Conservation (phyloP, 495 filamentous ascomycete species). For the Wilcoxina mikolae region DNA sequence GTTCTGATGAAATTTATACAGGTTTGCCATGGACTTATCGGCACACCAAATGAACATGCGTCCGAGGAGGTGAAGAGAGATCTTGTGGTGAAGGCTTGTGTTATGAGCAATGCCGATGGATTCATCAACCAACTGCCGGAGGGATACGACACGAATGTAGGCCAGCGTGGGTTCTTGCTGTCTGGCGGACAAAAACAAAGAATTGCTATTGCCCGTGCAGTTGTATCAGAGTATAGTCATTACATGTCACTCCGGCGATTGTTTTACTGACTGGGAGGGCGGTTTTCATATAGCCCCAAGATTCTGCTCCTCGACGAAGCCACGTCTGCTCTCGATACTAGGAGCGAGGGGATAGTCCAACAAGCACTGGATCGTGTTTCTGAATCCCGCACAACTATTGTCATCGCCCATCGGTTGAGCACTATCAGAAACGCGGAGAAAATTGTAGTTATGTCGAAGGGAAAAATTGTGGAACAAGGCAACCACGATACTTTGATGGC, state of each 20-base stretch:
- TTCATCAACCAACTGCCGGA: slow-evolving; percentile 46
- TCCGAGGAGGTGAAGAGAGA: slow-evolving; percentile 36
- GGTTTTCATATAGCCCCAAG: slow-evolving; percentile 46
- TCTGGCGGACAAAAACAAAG: slow-evolving; percentile 5
- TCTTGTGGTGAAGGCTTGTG: slow-evolving; percentile 47
- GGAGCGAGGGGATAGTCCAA: background rate
- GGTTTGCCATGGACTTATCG: slow-evolving; percentile 34
- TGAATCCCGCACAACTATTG: slow-evolving; percentile 46
- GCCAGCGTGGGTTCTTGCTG: slow-evolving; percentile 29
- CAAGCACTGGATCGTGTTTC: background rate
- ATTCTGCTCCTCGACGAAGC: slow-evolving; percentile 77
- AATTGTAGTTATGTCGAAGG: slow-evolving; percentile 39
- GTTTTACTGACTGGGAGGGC: background rate
- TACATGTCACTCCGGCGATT: background rate
- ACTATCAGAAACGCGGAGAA: background rate
- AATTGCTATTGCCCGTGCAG: background rate
- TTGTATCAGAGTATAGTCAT: background rate
- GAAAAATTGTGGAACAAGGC: slow-evolving; percentile 26
- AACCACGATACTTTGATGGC: background rate
- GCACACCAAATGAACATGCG: slow-evolving; percentile 43
- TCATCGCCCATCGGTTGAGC: slow-evolving; percentile 49
- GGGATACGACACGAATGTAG: slow-evolving; percentile 42
- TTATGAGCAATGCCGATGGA: slow-evolving; percentile 44
- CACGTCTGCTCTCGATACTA: slow-evolving; percentile 40
- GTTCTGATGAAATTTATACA: background rate